These are phyloP conservation scores for Pestalotiopsis fici DNA, from an alignment of 2,329 filamentous ascomycete species.

Conservation along the genomic window DNA sequence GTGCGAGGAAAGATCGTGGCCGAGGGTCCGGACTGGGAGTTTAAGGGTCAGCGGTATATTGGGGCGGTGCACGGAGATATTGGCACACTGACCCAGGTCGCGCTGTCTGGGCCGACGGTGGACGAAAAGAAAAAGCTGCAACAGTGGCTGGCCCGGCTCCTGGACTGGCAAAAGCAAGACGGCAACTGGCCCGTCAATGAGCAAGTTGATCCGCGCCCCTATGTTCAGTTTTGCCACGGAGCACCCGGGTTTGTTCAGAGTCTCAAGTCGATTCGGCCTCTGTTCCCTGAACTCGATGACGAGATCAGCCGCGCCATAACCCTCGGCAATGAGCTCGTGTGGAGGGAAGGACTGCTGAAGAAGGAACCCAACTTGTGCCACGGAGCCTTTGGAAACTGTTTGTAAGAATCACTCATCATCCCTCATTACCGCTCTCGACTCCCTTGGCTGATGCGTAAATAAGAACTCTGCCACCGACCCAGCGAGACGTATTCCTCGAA, in stretches of 20 bases:
- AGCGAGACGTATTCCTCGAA: not conserved
- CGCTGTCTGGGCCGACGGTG: not conserved
- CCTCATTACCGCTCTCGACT: not conserved
- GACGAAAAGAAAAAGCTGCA: not conserved
- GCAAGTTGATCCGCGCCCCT: not conserved
- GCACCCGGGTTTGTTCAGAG: not conserved
- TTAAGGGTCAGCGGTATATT: not conserved
- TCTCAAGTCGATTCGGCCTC: not conserved
- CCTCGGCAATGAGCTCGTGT: not conserved
- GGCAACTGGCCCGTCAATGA: slow-evolving; percentile 5
- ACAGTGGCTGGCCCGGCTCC: not conserved
- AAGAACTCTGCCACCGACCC: not conserved
- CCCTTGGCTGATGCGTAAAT: not conserved
- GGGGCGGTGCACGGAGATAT: slow-evolving; percentile 5
- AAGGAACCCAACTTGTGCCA: slow-evolving; percentile 9
- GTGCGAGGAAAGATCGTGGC: not conserved
- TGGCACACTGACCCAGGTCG: slow-evolving; percentile 1
- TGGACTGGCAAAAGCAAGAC: not conserved
- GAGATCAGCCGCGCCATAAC: not conserved
- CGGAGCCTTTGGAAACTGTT: not conserved
- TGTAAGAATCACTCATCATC: not conserved
- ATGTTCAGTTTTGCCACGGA: slow-evolving; percentile 6
- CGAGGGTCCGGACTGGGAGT: not conserved
- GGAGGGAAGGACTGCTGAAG: slow-evolving; percentile 1
- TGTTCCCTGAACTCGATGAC: not conserved